A percentile compares a stretch with the other conserved stretches of the same genome.
These are phyloP conservation scores for Capronia coronata DNA, from an alignment of 2,329 filamentous ascomycete species.

Conservation along the genomic window DNA sequence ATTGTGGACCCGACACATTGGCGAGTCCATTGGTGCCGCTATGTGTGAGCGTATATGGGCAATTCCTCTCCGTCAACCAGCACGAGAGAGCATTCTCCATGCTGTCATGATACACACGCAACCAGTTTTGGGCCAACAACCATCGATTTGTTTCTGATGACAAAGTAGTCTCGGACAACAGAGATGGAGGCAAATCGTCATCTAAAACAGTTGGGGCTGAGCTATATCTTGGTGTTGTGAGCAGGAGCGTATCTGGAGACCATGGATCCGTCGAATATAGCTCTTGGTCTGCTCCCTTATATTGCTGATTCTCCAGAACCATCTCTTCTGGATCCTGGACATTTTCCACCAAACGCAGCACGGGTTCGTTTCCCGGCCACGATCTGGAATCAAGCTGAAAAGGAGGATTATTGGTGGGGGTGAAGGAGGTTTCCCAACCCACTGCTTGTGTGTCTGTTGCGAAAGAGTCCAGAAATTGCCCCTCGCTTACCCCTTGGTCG, in stretches of 20 bases:
- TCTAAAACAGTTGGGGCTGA: background rate
- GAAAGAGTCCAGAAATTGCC: background rate
- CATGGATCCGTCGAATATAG: background rate
- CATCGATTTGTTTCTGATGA: constrained; percentile 3
- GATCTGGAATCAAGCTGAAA: background rate
- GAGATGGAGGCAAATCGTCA: background rate
- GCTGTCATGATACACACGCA: constrained; percentile 11
- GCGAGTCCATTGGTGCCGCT: background rate
- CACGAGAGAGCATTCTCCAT: constrained; percentile 14
- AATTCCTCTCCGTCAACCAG: constrained; percentile 16
- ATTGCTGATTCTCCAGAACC: background rate
- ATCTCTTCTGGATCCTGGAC: background rate
- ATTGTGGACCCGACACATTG: constrained; percentile 1
- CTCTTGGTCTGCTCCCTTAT: background rate
- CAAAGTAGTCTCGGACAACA: background rate
- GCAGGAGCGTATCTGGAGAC: background rate
- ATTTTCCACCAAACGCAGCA: background rate
- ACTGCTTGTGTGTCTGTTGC: background rate
- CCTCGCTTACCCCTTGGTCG: background rate
- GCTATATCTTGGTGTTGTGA: background rate
- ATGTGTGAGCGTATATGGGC: constrained; percentile 32
- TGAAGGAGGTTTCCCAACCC: background rate
- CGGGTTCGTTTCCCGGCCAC: background rate
- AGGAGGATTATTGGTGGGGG: background rate
- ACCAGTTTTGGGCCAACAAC: constrained; percentile 5